Conservation (phyloP, 352 stramenopile species). For the Globisporangium iwayamae region DNA sequence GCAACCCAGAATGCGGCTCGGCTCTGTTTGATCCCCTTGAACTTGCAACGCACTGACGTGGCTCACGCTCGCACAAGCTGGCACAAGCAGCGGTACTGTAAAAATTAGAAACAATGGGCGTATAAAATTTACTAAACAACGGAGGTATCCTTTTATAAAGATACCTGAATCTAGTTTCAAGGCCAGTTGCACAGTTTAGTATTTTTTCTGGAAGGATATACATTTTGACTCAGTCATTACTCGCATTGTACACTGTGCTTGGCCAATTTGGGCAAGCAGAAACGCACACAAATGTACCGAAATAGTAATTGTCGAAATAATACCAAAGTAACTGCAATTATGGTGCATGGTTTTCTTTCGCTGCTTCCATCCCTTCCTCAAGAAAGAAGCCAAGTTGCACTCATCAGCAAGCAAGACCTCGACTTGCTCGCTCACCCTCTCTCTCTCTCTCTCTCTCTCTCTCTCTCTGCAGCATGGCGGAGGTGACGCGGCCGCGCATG, state of each 20-base stretch:
- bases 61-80: conserved; percentile 15
- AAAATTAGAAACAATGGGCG: background rate
- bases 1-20: conserved; percentile 15
- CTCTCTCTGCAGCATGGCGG: conserved; percentile 10
- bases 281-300: background rate
- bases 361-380: background rate
- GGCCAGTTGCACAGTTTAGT: background rate
- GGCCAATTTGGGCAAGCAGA: background rate
- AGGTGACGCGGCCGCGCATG: conserved; percentile 39
- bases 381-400: conserved; percentile 2
- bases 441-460: background rate
- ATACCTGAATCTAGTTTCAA: too few relatives aligned
- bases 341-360: too few relatives aligned
- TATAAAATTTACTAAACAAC: background rate
- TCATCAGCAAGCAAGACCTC: background rate
- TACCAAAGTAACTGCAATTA: background rate
- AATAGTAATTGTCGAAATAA: background rate
- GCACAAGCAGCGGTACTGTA: background rate
- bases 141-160: background rate
- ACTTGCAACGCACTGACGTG: conserved; percentile 44
- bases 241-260: background rate
- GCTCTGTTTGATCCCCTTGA: conserved; percentile 18
- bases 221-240: background rate
- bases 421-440: background rate
- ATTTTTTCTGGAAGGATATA: background rate